A percentile compares a stretch with the other conserved stretches of the same genome.
phyloP scores from a whole-genome alignment of 2,329 filamentous ascomycete species.

The Madurella fahalii region DNA sequence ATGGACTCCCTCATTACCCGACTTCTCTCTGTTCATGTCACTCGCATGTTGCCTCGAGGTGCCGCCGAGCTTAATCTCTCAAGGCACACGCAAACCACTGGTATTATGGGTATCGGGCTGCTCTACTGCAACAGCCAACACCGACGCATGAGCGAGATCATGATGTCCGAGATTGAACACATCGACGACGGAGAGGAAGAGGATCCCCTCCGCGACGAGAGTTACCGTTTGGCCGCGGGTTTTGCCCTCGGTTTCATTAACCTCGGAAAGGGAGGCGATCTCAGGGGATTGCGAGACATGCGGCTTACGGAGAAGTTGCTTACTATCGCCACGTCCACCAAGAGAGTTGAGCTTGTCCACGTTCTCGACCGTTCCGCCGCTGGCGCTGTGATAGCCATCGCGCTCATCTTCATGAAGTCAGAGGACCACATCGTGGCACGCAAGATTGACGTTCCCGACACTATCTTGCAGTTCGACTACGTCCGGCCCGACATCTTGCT shows the following conservation, averaged over 20 bases:
- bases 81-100: slow-evolving; percentile 88
- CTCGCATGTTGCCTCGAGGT: slow-evolving; percentile 84
- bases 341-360: slow-evolving; percentile 88
- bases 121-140: slow-evolving; percentile 95
- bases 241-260: slow-evolving; percentile 95
- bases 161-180: slow-evolving; percentile 95
- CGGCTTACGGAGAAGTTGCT: slow-evolving; percentile 83
- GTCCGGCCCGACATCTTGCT: slow-evolving; percentile 90
- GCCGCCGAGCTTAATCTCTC: slow-evolving; percentile 93
- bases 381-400: slow-evolving; percentile 84
- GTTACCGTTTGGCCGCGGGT: slow-evolving; percentile 91
- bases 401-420: slow-evolving; percentile 96
- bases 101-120: slow-evolving; percentile 93
- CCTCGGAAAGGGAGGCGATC: slow-evolving; percentile 80
- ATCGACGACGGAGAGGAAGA: slow-evolving; percentile 78
- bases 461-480: slow-evolving; percentile 88
- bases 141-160: slow-evolving; percentile 96
- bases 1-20: slow-evolving; percentile 97
- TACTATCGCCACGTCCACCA: slow-evolving; percentile 78
- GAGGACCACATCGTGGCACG: slow-evolving; percentile 80
- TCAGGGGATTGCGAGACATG: slow-evolving; percentile 91
- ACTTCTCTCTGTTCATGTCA: slow-evolving; percentile 91
- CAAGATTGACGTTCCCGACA: slow-evolving; percentile 91
- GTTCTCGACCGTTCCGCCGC: slow-evolving; percentile 89
- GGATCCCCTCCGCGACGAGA: slow-evolving; percentile 83